Evolutionary conservation across 2,329 filamentous ascomycete genomes (phyloP).

Genomic region (Aspergillus sp.): DNA sequence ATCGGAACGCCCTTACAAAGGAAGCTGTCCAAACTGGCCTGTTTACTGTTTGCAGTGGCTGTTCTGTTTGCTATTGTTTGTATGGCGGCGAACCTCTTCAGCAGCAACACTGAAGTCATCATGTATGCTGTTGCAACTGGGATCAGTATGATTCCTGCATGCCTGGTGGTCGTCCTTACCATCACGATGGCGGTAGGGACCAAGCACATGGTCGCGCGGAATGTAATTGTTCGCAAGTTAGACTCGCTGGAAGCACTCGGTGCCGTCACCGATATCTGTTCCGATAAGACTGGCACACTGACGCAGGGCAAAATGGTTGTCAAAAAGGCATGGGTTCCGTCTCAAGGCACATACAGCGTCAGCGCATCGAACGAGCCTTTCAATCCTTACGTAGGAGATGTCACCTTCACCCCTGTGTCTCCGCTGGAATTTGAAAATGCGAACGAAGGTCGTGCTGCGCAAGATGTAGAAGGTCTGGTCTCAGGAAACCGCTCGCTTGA

Average conservation of each 20-base stretch:
- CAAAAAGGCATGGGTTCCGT: slow-evolving; percentile 53
- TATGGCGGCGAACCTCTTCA: slow-evolving; percentile 56
- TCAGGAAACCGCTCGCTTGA: slow-evolving; percentile 42
- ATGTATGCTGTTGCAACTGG: slow-evolving; percentile 57
- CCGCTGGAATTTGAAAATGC: slow-evolving; percentile 23
- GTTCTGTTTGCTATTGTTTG: slow-evolving; percentile 65
- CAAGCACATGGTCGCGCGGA: slow-evolving; percentile 48
- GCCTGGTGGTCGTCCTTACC: slow-evolving; percentile 58
- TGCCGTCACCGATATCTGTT: slow-evolving; percentile 53
- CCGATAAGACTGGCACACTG: slow-evolving; percentile 54
- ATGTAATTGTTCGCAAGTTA: slow-evolving; percentile 53
- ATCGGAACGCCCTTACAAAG: slow-evolving; percentile 63
- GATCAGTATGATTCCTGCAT: slow-evolving; percentile 55
- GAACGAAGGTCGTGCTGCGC: slow-evolving; percentile 15
- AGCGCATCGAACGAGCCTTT: slow-evolving; percentile 50
- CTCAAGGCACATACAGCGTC: slow-evolving; percentile 52
- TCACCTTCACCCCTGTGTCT: slow-evolving; percentile 31
- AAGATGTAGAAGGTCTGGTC: slow-evolving; percentile 25
- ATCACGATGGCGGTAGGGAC: slow-evolving; percentile 60
- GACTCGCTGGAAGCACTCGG: slow-evolving; percentile 55
- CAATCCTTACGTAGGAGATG: slow-evolving; percentile 48
- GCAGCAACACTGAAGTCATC: slow-evolving; percentile 50
- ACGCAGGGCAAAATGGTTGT: slow-evolving; percentile 60
- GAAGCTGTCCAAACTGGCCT: slow-evolving; percentile 60
- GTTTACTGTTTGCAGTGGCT: slow-evolving; percentile 60